Conservation (phyloP, 2,329 filamentous ascomycete species). For the Emericellopsis cladophorae region DNA sequence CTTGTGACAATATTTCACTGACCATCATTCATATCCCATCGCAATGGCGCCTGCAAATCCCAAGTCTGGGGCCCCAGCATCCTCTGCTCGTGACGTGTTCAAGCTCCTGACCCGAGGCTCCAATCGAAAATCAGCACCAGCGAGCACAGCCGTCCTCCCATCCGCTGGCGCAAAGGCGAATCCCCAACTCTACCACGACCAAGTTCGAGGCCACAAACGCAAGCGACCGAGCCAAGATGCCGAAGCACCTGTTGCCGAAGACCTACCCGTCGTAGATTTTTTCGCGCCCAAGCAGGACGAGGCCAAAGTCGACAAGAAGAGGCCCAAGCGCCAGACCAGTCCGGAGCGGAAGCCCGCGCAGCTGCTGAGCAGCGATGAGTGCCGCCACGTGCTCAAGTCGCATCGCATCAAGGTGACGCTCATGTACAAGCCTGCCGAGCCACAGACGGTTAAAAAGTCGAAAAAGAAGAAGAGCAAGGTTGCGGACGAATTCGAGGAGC, state of each 20-base stretch:
- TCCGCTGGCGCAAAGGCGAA: slow-evolving; percentile 52
- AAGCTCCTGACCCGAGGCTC: slow-evolving; percentile 60
- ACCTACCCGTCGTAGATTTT: slow-evolving; percentile 41
- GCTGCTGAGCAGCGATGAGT: slow-evolving; percentile 53
- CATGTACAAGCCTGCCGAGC: slow-evolving; percentile 39
- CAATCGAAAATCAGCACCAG: slow-evolving; percentile 27
- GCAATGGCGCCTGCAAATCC: background rate
- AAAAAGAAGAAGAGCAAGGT: slow-evolving; percentile 41
- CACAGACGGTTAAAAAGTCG: slow-evolving; percentile 35
- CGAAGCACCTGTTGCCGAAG: slow-evolving; percentile 18
- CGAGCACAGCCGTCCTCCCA: slow-evolving; percentile 32
- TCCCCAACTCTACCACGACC: slow-evolving; percentile 58
- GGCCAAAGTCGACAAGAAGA: slow-evolving; percentile 15
- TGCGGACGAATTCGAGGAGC: slow-evolving; percentile 8
- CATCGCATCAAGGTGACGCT: slow-evolving; percentile 79
- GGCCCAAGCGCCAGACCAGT: slow-evolving; percentile 9
- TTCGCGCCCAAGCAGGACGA: slow-evolving; percentile 37
- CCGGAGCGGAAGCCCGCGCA: slow-evolving; percentile 7
- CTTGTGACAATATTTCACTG: background rate
- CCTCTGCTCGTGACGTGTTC: slow-evolving; percentile 51
- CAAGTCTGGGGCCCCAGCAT: background rate
- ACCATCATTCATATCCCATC: background rate
- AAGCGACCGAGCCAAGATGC: slow-evolving; percentile 28
- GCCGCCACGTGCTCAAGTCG: slow-evolving; percentile 59
- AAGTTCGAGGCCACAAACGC: slow-evolving; percentile 38